Base-by-base conservation (phyloP, 495 filamentous ascomycete species). In the Pyrenula massariospora region DNA sequence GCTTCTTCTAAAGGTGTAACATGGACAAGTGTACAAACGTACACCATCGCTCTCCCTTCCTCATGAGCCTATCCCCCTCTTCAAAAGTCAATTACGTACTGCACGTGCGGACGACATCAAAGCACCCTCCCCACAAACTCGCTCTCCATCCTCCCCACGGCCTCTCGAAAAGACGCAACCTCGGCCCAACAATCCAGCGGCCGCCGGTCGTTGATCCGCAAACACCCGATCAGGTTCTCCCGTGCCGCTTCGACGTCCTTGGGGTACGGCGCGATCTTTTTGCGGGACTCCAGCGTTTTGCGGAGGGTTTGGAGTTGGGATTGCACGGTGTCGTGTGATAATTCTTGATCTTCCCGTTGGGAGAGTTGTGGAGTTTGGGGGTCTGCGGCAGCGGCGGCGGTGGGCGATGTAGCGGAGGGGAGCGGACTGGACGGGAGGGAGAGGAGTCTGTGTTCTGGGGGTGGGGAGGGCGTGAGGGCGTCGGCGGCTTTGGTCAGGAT, bases 151-250 rank as follows among this genome's bases (percentile, higher is more conserved):
- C 74, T 78, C 52, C 88, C 80, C 24, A 96, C 91, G 75, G 94
- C 89, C 62, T 77, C 77, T 78, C 87, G 93, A 63, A 98, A 98
- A 24, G 73, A 77, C 70, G 89, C 87, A 20, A 97, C 91, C 78
- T 98, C 94, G 69, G 82, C 79, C 86, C 89, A 97, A 78, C 93
- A 98, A 77, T 97, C 85, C 67, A 98, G 70, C 66, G 93, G 94
- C 70, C 90, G 78, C 54, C 91, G 75, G 65, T 97, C 92, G 73
- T 96, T 86, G 65, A 83, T 76, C 60, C 85, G 73, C 75, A 98
- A 74, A 69, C 93, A 98, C 51, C 80, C 77, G 58, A 93, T 81
- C 52, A 98, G 85, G 58, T 85, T 80, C 57, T 78, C 73, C 66
- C 85, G 86, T 36, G 94, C 91, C 68, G 76, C 77, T 67, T 86